phyloP scores from a whole-genome alignment of 1,284 basidiomycete genomes.

The Cronartium quercuum region DNA sequence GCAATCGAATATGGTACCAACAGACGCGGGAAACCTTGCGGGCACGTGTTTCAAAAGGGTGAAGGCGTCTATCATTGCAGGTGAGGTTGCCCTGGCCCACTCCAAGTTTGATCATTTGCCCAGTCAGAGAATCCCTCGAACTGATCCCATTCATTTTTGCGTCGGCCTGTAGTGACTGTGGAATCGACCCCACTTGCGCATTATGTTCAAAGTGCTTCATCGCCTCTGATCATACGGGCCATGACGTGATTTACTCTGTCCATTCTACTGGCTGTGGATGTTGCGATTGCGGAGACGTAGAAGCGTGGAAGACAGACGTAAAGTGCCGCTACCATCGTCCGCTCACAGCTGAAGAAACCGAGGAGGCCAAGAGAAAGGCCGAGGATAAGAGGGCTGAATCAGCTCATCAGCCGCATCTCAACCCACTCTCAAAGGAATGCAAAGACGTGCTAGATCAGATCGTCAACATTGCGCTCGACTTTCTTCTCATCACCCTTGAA shows the following conservation, averaged over 20 bases:
- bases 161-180: constrained; percentile 64
- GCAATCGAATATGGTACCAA: constrained; percentile 27
- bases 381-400: constrained; percentile 38
- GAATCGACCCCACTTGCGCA: constrained; percentile 77
- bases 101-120: background rate
- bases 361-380: constrained; percentile 41
- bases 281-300: constrained; percentile 84
- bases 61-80: constrained; percentile 49
- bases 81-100: constrained; percentile 15
- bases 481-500: constrained; percentile 64
- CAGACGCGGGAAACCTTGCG: constrained; percentile 40
- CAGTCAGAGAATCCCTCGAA: background rate
- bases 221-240: constrained; percentile 69
- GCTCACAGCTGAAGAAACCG: constrained; percentile 27
- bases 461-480: constrained; percentile 71
- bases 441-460: constrained; percentile 66
- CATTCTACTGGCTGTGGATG: constrained; percentile 69
- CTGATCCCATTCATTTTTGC: constrained; percentile 1
- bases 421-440: constrained; percentile 55
- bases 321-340: constrained; percentile 65
- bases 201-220: constrained; percentile 82
- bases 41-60: constrained; percentile 49
- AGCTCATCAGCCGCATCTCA: constrained; percentile 41
- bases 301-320: constrained; percentile 68
- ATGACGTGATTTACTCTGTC: constrained; percentile 85